These are phyloP conservation scores for Lophiotrema nucula DNA, from an alignment of 495 filamentous ascomycete species.

Conservation along the genomic window DNA sequence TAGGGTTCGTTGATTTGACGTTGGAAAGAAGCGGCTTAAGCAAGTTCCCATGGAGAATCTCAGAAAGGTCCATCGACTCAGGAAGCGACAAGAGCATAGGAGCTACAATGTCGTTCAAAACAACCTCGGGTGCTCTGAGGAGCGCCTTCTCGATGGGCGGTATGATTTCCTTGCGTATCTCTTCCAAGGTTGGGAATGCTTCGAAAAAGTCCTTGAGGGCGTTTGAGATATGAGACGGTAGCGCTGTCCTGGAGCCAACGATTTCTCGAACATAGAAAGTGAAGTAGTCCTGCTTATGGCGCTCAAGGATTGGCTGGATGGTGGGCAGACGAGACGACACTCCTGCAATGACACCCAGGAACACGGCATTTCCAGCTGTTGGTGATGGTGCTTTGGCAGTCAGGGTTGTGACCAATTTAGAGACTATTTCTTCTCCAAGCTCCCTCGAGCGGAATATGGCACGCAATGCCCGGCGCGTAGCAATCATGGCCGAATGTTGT, in stretches of 20 bases:
- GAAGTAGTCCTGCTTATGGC: slow-evolving; percentile 67
- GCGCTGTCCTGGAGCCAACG: slow-evolving; percentile 68
- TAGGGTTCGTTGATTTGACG: slow-evolving; percentile 80
- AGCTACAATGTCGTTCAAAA: slow-evolving; percentile 72
- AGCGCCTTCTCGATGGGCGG: slow-evolving; percentile 86
- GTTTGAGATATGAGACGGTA: slow-evolving; percentile 69
- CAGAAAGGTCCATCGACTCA: slow-evolving; percentile 69
- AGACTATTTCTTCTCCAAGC: slow-evolving; percentile 59
- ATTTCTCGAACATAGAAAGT: slow-evolving; percentile 83
- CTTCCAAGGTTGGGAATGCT: slow-evolving; percentile 69
- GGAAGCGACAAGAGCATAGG: slow-evolving; percentile 69
- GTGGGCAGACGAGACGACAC: slow-evolving; percentile 70
- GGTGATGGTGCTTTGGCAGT: slow-evolving; percentile 61
- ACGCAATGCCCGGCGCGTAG: slow-evolving; percentile 60
- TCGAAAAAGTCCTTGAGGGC: slow-evolving; percentile 81
- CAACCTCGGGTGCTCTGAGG: slow-evolving; percentile 83
- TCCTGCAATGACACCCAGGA: slow-evolving; percentile 82
- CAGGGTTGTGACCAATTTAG: slow-evolving; percentile 62
- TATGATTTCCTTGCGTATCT: slow-evolving; percentile 70
- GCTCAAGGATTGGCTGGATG: slow-evolving; percentile 57
- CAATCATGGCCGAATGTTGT: slow-evolving; percentile 21
- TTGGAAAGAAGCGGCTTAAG: slow-evolving; percentile 83
- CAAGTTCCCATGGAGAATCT: slow-evolving; percentile 63
- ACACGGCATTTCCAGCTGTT: slow-evolving; percentile 64
- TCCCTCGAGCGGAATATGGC: slow-evolving; percentile 60